Evolutionary conservation across 176 grass and related monocot genomes (phyloP).

Genomic region (Cymbopogon citratus): DNA sequence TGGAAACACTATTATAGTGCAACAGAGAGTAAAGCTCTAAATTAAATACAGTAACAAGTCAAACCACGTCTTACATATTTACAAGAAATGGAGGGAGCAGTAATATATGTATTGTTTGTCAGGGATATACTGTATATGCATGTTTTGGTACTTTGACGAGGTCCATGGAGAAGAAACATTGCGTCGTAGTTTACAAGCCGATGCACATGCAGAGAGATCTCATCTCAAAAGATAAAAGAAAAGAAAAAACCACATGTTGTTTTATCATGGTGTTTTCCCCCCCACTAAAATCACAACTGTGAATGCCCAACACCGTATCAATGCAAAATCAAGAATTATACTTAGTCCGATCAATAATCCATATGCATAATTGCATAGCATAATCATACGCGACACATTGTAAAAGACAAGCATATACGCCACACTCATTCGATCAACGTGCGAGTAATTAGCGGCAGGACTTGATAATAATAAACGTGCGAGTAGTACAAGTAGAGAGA

Average conservation of each 20-base stretch:
- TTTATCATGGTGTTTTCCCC: not conserved
- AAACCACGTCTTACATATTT: not conserved
- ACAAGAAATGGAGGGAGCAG: not conserved
- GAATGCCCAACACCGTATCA: not conserved
- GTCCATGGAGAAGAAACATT: not conserved
- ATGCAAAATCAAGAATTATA: not conserved
- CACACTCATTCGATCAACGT: not conserved
- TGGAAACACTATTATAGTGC: not conserved
- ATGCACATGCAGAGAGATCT: not conserved
- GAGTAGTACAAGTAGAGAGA: not conserved
- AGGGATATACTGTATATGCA: not conserved
- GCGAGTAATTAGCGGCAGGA: constrained; percentile 6
- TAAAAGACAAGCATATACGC: not conserved
- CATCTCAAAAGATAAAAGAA: too few species aligned
- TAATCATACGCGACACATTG: too few species aligned
- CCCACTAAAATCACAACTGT: not conserved
- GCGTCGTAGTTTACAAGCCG: too few species aligned
- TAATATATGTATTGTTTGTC: not conserved
- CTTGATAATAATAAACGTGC: constrained; percentile 4
- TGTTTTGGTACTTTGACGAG: not conserved
- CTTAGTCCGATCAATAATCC: not conserved
- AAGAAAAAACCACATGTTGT: not conserved
- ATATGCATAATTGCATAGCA: not conserved
- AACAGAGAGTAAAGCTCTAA: not conserved
- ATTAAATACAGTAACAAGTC: not conserved